Conservation (phyloP, 2,329 filamentous ascomycete species). For the Stromatinia cepivora region DNA sequence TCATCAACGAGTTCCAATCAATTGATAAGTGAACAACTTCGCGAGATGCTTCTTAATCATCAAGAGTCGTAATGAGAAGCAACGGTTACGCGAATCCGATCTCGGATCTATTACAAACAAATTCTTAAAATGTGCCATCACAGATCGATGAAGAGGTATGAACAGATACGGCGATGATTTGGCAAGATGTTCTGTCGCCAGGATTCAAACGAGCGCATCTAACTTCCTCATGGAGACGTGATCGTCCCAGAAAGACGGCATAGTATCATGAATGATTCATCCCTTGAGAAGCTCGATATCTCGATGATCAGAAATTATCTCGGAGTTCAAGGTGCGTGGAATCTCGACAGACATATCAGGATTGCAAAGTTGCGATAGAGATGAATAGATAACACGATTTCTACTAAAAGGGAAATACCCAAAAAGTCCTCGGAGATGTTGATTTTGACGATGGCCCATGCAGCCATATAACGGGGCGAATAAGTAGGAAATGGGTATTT, state of each 20-base stretch:
- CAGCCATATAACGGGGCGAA: slow-evolving; percentile 6
- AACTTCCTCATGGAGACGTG: slow-evolving; percentile 11
- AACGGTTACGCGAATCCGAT: background rate
- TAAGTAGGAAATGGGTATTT: background rate
- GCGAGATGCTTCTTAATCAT: background rate
- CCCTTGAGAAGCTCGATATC: background rate
- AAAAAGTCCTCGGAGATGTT: slow-evolving; percentile 3
- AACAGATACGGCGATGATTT: background rate
- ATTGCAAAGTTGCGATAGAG: background rate
- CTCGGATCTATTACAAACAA: background rate
- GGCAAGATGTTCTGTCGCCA: background rate
- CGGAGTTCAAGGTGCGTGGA: background rate
- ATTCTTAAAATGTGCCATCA: background rate
- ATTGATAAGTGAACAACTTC: background rate
- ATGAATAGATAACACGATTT: background rate
- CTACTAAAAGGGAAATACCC: background rate
- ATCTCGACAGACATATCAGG: background rate
- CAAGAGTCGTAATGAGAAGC: background rate
- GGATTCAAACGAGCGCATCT: background rate
- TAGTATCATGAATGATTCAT: background rate
- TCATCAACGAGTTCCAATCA: background rate
- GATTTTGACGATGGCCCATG: slow-evolving; percentile 12
- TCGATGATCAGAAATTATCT: background rate
- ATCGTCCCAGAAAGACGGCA: slow-evolving; percentile 7
- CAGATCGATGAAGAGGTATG: background rate